Conservation (phyloP, 78 protist species). For the Chrysochromulina tobinii region DNA sequence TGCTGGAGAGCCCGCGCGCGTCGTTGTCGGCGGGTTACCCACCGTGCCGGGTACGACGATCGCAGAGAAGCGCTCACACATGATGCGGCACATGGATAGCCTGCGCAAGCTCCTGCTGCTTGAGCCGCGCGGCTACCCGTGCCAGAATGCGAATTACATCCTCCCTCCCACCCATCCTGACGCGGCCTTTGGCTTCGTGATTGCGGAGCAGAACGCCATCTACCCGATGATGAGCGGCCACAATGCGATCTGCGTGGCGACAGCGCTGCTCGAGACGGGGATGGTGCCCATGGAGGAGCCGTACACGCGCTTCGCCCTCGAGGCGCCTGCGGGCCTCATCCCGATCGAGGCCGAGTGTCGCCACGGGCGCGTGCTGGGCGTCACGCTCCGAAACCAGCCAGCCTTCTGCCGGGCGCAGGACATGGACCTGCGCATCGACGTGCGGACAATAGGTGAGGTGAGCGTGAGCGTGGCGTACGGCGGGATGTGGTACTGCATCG, state of each 20-base stretch:
- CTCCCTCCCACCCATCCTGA: neutral
- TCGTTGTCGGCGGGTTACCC: slow-evolving; percentile 31
- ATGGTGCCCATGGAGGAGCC: neutral
- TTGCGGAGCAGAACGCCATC: slow-evolving; percentile 12
- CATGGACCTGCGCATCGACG: neutral
- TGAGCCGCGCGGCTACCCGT: slow-evolving; percentile 47
- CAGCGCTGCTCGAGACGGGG: slow-evolving; percentile 32
- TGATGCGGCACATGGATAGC: neutral
- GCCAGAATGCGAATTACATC: slow-evolving; percentile 39
- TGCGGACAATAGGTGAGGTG: neutral
- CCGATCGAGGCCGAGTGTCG: neutral
- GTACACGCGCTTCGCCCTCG: neutral
- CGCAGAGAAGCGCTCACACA: neutral
- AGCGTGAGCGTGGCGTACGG: slow-evolving; percentile 16
- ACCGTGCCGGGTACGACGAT: neutral
- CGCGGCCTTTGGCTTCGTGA: slow-evolving; percentile 22
- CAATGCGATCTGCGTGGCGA: slow-evolving; percentile 39
- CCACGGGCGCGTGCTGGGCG: neutral
- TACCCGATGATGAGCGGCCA: slow-evolving; percentile 41
- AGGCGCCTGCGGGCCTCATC: neutral
- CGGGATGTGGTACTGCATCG: slow-evolving; percentile 41
- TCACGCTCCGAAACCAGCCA: neutral
- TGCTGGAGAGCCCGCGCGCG: slow-evolving; percentile 29
- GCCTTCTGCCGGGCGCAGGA: neutral
- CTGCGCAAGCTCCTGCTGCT: slow-evolving; percentile 14